A percentile compares a stretch with the other conserved stretches of the same genome.
Conservation (phyloP, 2,329 filamentous ascomycete species). For the Lachnum nothofagi region DNA sequence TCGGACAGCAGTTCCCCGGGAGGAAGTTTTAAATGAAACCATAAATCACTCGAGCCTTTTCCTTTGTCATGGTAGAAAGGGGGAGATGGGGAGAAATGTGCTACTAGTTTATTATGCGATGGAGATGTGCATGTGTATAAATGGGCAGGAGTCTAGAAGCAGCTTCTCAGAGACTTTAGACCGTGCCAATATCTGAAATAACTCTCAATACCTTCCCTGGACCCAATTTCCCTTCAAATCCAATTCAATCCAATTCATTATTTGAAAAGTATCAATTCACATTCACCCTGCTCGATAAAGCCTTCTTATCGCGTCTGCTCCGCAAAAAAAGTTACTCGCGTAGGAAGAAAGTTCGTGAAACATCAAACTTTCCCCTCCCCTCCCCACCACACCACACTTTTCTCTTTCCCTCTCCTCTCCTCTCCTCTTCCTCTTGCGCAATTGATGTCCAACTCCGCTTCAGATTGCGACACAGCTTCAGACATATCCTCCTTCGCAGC, state of each 20-base stretch:
- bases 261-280: not conserved
- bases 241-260: not conserved
- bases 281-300: no score
- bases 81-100: conserved; percentile 27
- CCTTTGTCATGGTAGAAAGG: conserved; percentile 22
- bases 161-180: conserved; percentile 27
- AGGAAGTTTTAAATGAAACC: conserved; percentile 20
- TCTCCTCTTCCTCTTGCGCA: not conserved
- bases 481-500: conserved; percentile 21
- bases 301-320: no score
- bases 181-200: conserved; percentile 29
- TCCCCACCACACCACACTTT: not conserved
- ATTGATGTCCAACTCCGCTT: not conserved
- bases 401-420: not conserved
- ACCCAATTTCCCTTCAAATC: no score
- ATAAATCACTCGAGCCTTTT: conserved; percentile 11
- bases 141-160: conserved; percentile 10
- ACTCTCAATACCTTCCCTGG: no score
- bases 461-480: not conserved
- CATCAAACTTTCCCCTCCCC: not conserved
- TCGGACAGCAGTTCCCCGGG: conserved; percentile 14
- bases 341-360: not conserved
- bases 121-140: conserved; percentile 14
- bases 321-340: not conserved
- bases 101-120: conserved; percentile 31